These are phyloP conservation scores for Tuber indicum DNA, from an alignment of 495 filamentous ascomycete genomes.

Conservation along the genomic window DNA sequence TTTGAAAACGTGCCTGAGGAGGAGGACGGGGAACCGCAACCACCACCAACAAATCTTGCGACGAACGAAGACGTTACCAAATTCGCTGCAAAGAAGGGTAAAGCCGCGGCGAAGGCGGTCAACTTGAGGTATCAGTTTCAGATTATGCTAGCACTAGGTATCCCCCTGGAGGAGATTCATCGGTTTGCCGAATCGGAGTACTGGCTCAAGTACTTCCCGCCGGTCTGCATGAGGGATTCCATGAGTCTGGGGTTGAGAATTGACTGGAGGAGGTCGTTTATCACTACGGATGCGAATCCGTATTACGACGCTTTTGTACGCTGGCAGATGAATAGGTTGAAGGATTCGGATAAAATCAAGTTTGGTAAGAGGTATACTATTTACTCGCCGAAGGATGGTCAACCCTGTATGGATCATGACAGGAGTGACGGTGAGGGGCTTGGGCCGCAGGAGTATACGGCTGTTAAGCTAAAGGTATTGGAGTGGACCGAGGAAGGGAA, in stretches of 20 bases:
- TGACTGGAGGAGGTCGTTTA: conserved; percentile 85
- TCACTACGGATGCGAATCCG: conserved; percentile 94
- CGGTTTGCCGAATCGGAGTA: conserved; percentile 79
- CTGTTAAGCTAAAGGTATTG: conserved; percentile 78
- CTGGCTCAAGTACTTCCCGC: conserved; percentile 86
- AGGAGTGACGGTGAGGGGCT: conserved; percentile 86
- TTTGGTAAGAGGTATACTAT: conserved; percentile 93
- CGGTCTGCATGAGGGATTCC: conserved; percentile 70
- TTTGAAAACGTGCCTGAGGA: conserved; percentile 70
- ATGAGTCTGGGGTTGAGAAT: conserved; percentile 77
- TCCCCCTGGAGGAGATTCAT: conserved; percentile 80
- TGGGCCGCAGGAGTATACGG: conserved; percentile 84
- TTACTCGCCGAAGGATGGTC: conserved; percentile 93
- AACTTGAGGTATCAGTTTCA: conserved; percentile 84
- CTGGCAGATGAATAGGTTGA: conserved; percentile 95
- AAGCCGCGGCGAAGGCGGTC: conserved; percentile 81
- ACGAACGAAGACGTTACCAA: conserved; percentile 70
- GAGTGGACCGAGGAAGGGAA: conserved; percentile 73
- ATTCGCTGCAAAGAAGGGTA: conserved; percentile 89
- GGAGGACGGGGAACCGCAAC: conserved; percentile 41
- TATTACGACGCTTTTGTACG: conserved; percentile 94
- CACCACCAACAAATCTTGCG: conserved; percentile 41
- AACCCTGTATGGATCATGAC: conserved; percentile 98
- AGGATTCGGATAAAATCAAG: conserved; percentile 84
- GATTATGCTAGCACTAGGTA: conserved; percentile 78